A percentile compares a stretch with the other conserved stretches of the same genome.
These are phyloP conservation scores for Colletotrichum gloeosporioides DNA, from an alignment of 2,329 filamentous ascomycete genomes.

Conservation along the genomic window DNA sequence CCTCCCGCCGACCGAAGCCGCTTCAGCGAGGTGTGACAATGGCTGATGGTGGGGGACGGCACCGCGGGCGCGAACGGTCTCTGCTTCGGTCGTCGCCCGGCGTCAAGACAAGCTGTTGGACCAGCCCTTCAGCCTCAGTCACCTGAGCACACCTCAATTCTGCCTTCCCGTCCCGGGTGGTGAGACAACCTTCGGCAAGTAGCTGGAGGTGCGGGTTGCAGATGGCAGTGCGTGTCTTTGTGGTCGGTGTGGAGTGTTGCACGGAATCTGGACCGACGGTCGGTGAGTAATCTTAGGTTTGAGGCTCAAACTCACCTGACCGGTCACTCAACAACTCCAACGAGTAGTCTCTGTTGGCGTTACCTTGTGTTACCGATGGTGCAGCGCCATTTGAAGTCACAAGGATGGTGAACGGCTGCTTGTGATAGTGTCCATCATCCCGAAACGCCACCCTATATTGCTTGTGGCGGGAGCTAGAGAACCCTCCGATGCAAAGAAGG, in stretches of 20 bases:
- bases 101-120: background rate
- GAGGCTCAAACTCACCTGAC: slow-evolving; percentile 20
- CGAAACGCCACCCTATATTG: background rate
- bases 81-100: slow-evolving; percentile 11
- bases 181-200: slow-evolving; percentile 2
- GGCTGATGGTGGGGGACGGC: background rate
- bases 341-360: background rate
- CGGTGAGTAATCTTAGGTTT: slow-evolving; percentile 7
- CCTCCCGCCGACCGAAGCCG: slow-evolving; percentile 9
- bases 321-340: background rate
- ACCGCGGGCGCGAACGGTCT: slow-evolving; percentile 16
- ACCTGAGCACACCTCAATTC: background rate
- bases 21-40: slow-evolving; percentile 17
- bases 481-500: background rate
- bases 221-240: background rate
- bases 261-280: background rate
- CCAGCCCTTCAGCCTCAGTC: slow-evolving; percentile 10
- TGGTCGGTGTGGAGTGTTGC: background rate
- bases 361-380: background rate
- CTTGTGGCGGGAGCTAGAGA: background rate
- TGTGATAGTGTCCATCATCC: background rate
- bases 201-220: background rate
- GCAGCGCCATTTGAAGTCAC: background rate
- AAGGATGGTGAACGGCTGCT: background rate
- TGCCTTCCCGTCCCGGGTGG: background rate